A percentile compares a stretch with the other conserved stretches of the same genome.
Conservation (phyloP, 176 grass and related monocot species). For the Ananas comosus region DNA sequence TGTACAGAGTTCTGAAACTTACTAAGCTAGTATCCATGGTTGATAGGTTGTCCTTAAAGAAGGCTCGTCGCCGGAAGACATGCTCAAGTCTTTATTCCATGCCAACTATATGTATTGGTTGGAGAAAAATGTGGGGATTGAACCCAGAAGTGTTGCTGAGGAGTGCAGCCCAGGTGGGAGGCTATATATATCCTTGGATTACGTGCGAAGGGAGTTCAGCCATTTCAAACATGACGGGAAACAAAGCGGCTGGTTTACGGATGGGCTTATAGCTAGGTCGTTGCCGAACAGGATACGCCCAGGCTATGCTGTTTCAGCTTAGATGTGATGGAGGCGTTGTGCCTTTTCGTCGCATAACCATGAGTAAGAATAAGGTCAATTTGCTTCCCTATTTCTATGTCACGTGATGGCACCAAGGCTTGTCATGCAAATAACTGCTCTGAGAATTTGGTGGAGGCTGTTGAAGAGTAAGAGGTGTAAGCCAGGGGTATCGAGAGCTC, state of each 20-base stretch:
- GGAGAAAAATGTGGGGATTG: conserved; percentile 70
- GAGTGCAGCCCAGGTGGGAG: conserved; percentile 60
- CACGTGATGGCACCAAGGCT: too few relatives aligned
- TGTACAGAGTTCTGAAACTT: not conserved
- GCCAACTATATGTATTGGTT: conserved; percentile 92
- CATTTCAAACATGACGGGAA: conserved; percentile 72
- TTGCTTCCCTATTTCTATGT: too few relatives aligned
- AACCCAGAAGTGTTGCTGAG: conserved; percentile 30
- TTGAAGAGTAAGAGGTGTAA: too few relatives aligned
- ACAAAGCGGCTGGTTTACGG: conserved; percentile 60
- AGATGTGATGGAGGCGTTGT: not conserved
- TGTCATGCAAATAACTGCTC: too few relatives aligned
- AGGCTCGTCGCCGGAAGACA: conserved; percentile 66
- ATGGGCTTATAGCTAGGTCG: conserved; percentile 74
- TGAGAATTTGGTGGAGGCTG: too few relatives aligned
- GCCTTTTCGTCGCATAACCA: too few relatives aligned
- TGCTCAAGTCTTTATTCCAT: conserved; percentile 91
- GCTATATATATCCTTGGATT: conserved; percentile 76
- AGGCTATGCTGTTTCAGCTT: not conserved
- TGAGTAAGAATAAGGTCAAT: too few relatives aligned
- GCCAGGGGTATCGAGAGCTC: too few relatives aligned
- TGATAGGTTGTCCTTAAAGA: conserved; percentile 88
- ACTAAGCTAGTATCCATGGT: not conserved
- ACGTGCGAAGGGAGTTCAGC: conserved; percentile 58
- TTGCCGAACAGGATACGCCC: conserved; percentile 49